These are phyloP conservation scores for sorghum (Sorghum bicolor) DNA, from an alignment of 176 grass and related monocot species.

Conservation along the genomic window DNA sequence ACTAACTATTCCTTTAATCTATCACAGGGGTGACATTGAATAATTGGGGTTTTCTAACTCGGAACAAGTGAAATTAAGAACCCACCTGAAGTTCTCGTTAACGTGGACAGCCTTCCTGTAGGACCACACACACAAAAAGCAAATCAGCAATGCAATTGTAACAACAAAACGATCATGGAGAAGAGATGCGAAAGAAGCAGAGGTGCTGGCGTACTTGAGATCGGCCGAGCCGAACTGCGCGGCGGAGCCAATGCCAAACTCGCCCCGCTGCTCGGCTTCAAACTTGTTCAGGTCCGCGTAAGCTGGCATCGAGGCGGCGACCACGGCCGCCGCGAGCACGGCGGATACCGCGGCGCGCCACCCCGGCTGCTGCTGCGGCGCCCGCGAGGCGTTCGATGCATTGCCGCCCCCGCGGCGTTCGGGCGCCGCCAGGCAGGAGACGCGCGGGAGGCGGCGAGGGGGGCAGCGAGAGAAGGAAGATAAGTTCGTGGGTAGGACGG, in stretches of 20 bases:
- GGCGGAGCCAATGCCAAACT: slow-evolving; percentile 91
- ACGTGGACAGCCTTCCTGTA: slow-evolving; percentile 76
- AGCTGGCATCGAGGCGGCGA: slow-evolving; percentile 41
- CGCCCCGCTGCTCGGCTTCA: slow-evolving; percentile 78
- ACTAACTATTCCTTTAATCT: neutral
- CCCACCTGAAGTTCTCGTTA: slow-evolving; percentile 94
- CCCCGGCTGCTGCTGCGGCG: slow-evolving; percentile 40
- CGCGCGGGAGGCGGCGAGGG: slow-evolving; percentile 1
- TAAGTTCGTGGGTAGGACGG: slow-evolving; percentile 1
- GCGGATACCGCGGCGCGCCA: slow-evolving; percentile 69
- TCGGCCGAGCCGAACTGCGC: slow-evolving; percentile 94
- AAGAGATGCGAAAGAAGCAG: neutral
- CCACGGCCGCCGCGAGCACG: slow-evolving; percentile 55
- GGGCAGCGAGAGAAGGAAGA: neutral
- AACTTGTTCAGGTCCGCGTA: slow-evolving; percentile 85
- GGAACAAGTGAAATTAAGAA: slow-evolving; percentile 7
- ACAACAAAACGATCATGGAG: neutral
- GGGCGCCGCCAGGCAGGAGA: slow-evolving; percentile 52
- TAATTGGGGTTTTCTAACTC: neutral
- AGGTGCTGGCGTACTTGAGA: slow-evolving; percentile 58
- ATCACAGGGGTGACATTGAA: neutral
- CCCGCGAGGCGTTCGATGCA: slow-evolving; percentile 41
- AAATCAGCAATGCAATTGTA: slow-evolving; percentile 10
- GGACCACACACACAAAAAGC: neutral
- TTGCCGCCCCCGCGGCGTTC: slow-evolving; percentile 21